Base-by-base conservation (phyloP, 2,329 filamentous ascomycete genomes). In the Botrytis fragariae region DNA sequence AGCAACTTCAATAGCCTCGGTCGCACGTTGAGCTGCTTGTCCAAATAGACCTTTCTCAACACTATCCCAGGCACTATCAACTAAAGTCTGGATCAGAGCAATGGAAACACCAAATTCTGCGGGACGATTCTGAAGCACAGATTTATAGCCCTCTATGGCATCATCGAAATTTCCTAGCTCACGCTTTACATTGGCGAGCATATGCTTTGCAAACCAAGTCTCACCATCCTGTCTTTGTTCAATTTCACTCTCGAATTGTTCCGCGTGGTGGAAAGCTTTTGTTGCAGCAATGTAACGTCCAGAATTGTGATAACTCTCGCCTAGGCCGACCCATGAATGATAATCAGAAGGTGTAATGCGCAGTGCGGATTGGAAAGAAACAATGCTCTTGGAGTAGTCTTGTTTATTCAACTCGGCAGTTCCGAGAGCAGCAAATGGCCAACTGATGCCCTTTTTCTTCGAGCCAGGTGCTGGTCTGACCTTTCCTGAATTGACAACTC, bases 301-400 rank as follows among this genome's bases (percentile, higher is more conserved):
- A 25, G 95, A 97, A 77, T 93, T 96, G 81, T 98, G 92, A 80
- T 99, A 99, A 80, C 94, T 97, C 83, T 99, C 96, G n/a, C 95
- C 96, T 1, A 99, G 87, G 1, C 96, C 96, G 37, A 99, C 93
- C 90, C 95, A 99, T 0, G 93, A 97, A 83, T 99, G 92, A 79
- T 98, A 98, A 82, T 98, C 94, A 60, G 91, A 86, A 0, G 95
- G 94, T 2, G 90, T 89, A 65, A 97, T 93, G 71, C 95, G 88
- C 48, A 99, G 85, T 18, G 96, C 95, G 2, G 93, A 90, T 79
- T 98, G 93, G 81, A 98, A 99, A 0, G 94, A 97, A 14, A 95
- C 91, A 71, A 98, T 94, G 51, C 94, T 94, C 80, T 93, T 92
- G 77, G 91, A 86, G 78, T 95, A 98, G 74, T 97, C 94, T 80